phyloP scores from a whole-genome alignment of 371 early-diverging fungal species.

The Rhizopus sp. region DNA sequence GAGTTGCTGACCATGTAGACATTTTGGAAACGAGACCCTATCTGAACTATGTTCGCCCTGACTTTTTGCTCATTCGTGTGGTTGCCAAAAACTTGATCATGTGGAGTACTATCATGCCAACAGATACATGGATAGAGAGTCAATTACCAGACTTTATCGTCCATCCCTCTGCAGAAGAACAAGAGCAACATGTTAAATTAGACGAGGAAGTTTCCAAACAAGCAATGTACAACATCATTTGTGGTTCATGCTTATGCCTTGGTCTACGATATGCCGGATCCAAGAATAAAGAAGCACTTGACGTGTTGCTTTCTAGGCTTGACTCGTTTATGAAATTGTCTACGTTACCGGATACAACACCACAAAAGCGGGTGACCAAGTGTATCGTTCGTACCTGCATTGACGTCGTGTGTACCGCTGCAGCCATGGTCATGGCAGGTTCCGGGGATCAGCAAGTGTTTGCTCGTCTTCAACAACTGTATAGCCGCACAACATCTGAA shows the following conservation, averaged over 20 bases:
- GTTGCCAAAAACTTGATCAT: slow-evolving; percentile 53
- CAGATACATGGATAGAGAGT: slow-evolving; percentile 64
- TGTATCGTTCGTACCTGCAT: slow-evolving; percentile 59
- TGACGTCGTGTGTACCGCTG: slow-evolving; percentile 64
- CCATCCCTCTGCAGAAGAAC: not conserved
- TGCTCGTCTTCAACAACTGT: slow-evolving; percentile 56
- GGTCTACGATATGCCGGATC: slow-evolving; percentile 85
- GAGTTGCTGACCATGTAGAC: slow-evolving; percentile 64
- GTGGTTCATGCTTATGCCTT: slow-evolving; percentile 81
- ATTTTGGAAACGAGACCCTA: slow-evolving; percentile 56
- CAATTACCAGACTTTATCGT: slow-evolving; percentile 68
- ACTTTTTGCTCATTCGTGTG: slow-evolving; percentile 68
- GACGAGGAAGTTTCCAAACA: slow-evolving; percentile 52
- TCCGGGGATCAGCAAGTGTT: slow-evolving; percentile 70
- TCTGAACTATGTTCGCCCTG: slow-evolving; percentile 72
- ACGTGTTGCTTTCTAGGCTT: slow-evolving; percentile 48
- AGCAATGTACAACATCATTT: slow-evolving; percentile 63
- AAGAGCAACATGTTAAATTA: slow-evolving; percentile 19
- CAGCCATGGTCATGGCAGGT: slow-evolving; percentile 82
- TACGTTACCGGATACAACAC: slow-evolving; percentile 36
- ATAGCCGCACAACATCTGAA: slow-evolving; percentile 46
- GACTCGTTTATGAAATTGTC: slow-evolving; percentile 52
- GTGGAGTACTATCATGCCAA: slow-evolving; percentile 27
- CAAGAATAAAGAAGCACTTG: slow-evolving; percentile 52
- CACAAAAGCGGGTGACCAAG: slow-evolving; percentile 61